Evolutionary conservation across 805 yeast species (phyloP), one percentile per base, ranked within the genome.

Genomic region (Blastobotrys robertii): DNA sequence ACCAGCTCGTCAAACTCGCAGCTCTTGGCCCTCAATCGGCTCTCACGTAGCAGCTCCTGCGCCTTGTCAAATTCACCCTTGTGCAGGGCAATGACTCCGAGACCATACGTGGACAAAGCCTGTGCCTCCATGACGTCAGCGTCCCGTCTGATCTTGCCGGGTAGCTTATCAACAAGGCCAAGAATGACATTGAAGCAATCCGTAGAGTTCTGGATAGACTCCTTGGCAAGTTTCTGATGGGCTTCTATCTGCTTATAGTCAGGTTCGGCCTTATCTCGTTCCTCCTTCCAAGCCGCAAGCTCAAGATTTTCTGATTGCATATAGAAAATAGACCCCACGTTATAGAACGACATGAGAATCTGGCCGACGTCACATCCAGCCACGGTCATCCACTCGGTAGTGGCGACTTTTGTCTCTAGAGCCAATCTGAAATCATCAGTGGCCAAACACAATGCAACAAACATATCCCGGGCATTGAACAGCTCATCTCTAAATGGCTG

Each of bases 61-160:
- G 95, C 87, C 43, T 69, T 63, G 2, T 67, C 70, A 44, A 73
- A 67, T 8, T 78, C 64, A 1, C 79, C 74, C 37, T 67, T 56
- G 52, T 84, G 84, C n/a, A 81, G 62, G 36, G 74, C 70, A 8
- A 85, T 70, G 4, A 87, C 94, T 1, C 96, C 97, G 34, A 84
- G 67, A 0, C 95, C 94, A 56, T 83, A 88, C 0, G 86, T 77
- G 0, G 95, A 77, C 57, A 88, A 67, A 0, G 94, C 92, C 34
- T 82, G 77, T 1, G 83, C 76, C 49, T 83, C 85, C 29, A 74
- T 71, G 9, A 81, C 62, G 33, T 66, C 63, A 8, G 60, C 58
- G 38, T 69, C 72, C 11, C 64, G 55, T 37, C 68, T 57, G 10
- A 56, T 33, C 41, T 51, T 45, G 22, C 65, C 54, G 1, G 68